Conservation (phyloP, 225 moss, liverwort and hornwort species). For the Takakia lepidozioides region DNA sequence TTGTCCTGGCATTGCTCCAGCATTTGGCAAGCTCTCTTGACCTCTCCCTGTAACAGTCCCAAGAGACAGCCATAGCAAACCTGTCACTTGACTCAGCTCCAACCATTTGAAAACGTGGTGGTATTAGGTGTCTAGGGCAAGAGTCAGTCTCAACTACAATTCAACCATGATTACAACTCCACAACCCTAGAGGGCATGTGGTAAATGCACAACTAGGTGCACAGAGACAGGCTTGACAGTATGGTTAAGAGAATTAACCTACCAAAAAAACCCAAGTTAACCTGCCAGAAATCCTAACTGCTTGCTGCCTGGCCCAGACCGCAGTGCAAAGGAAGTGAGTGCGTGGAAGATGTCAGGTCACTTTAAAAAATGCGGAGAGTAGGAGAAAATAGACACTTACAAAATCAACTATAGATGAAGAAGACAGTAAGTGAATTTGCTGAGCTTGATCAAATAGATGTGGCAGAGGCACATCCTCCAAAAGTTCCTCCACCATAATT, state of each 20-base stretch:
- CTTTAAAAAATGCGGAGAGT: not conserved
- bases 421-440: slow-evolving; percentile 38
- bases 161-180: too few relatives aligned
- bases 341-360: too few relatives aligned
- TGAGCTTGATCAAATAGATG: slow-evolving; percentile 65
- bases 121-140: too few relatives aligned
- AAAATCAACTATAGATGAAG: slow-evolving; percentile 49
- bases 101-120: too few relatives aligned
- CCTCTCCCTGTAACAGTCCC: slow-evolving; percentile 62
- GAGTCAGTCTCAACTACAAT: too few relatives aligned
- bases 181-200: too few relatives aligned
- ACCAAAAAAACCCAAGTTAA: slow-evolving; percentile 7
- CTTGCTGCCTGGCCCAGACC: not conserved
- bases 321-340: not conserved
- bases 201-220: too few relatives aligned
- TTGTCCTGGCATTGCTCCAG: slow-evolving; percentile 70
- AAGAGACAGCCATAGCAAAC: too few relatives aligned
- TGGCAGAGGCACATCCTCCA: slow-evolving; percentile 79
- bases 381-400: slow-evolving; percentile 16
- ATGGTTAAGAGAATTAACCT: slow-evolving; percentile 8
- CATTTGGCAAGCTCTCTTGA: slow-evolving; percentile 60
- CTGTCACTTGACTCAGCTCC: too few relatives aligned
- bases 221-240: too few relatives aligned
- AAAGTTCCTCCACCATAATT: slow-evolving; percentile 78
- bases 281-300: not conserved